Conservation (phyloP, 2,329 filamentous ascomycete species). For the Colletotrichum sp. region DNA sequence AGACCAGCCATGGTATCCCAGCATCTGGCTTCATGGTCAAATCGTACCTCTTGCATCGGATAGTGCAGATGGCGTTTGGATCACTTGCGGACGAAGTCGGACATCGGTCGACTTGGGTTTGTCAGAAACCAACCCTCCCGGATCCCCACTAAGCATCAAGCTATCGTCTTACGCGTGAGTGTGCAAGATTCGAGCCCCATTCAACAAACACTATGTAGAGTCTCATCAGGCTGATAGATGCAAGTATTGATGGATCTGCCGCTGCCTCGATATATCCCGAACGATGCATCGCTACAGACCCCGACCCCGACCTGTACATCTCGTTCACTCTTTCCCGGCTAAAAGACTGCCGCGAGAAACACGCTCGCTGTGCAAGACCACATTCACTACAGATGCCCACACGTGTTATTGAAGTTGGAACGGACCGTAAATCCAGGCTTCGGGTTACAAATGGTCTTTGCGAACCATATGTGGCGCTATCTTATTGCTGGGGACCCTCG, state of each 20-base stretch:
- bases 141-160: not conserved
- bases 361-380: not conserved
- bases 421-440: not conserved
- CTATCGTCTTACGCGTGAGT: not conserved
- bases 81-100: not conserved
- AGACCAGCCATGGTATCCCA: not conserved
- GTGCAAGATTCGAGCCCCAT: not conserved
- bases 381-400: not conserved
- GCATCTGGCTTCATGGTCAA: slow-evolving; percentile 1
- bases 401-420: not conserved
- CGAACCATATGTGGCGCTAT: not conserved
- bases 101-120: not conserved
- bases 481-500: not conserved
- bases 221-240: not conserved
- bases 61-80: not conserved
- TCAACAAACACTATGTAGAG: not conserved
- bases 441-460: not conserved
- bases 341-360: not conserved
- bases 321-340: not conserved
- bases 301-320: not conserved
- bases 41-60: not conserved
- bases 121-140: not conserved
- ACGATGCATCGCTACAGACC: not conserved
- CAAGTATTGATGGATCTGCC: not conserved
- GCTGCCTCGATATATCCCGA: not conserved